Evolutionary conservation across 345 rosid genomes (phyloP).

Genomic region (Adansonia digitata): DNA sequence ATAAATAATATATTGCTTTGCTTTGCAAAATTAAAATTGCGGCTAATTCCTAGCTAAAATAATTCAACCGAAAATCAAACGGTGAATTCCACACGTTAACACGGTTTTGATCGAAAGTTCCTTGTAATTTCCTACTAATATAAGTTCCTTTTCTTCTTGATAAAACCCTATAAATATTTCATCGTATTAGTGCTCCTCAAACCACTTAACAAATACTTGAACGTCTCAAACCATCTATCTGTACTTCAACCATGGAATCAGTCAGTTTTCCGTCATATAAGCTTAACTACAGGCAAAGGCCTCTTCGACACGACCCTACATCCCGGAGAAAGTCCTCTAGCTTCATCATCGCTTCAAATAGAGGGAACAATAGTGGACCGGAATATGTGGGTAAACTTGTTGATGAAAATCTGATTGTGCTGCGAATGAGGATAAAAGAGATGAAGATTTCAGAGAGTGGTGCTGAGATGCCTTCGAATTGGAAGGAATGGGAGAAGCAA

Average conservation of each 20-base stretch:
- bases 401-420: conserved; percentile 36
- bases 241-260: neutral
- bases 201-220: too few species aligned
- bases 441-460: conserved; percentile 29
- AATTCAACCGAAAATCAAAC: neutral
- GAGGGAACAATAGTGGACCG: neutral
- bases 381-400: conserved; percentile 18
- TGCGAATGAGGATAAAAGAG: conserved; percentile 36
- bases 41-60: too few species aligned
- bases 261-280: neutral
- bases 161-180: neutral
- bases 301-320: neutral
- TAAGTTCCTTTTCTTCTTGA: too few species aligned
- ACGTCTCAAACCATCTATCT: neutral
- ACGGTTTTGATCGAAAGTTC: neutral
- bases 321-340: neutral
- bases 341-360: neutral
- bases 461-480: conserved; percentile 25
- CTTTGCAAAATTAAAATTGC: too few species aligned
- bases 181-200: too few species aligned
- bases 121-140: neutral
- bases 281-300: neutral
- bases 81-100: too few species aligned
- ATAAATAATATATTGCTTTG: too few species aligned
- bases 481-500: conserved; percentile 53